These are phyloP conservation scores for Lactifluus subvellereus DNA, from an alignment of 768 basidiomycete genomes.

Conservation along the genomic window DNA sequence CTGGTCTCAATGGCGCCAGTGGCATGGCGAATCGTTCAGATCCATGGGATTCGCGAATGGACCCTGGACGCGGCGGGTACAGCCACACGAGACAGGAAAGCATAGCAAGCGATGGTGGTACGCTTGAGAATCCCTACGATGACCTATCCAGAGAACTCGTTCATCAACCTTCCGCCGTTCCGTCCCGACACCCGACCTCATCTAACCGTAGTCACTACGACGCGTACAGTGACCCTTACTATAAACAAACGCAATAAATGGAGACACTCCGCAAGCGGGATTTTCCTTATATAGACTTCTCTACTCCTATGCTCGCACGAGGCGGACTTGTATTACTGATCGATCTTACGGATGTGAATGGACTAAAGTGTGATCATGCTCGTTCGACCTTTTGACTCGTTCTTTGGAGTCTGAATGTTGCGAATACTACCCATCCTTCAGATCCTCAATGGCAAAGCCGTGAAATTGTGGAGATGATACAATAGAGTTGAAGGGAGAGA, in stretches of 20 bases:
- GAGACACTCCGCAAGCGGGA: not conserved
- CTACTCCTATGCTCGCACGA: not conserved
- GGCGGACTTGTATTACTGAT: not conserved
- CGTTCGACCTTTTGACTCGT: too few relatives aligned
- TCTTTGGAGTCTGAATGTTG: too few relatives aligned
- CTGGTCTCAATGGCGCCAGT: constrained; percentile 51
- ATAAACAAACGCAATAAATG: constrained; percentile 9
- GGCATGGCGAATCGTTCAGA: constrained; percentile 59
- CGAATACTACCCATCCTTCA: not conserved
- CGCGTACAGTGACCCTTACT: constrained; percentile 32
- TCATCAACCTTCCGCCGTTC: not conserved
- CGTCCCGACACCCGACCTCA: not conserved
- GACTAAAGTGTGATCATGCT: not conserved
- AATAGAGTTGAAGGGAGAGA: too few relatives aligned
- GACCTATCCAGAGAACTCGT: not conserved
- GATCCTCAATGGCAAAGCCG: too few relatives aligned
- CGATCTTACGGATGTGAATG: constrained; percentile 9
- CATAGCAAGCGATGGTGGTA: constrained; percentile 17
- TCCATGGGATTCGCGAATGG: constrained; percentile 59
- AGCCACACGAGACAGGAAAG: constrained; percentile 19
- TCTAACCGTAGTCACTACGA: not conserved
- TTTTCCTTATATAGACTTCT: not conserved
- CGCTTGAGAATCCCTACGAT: constrained; percentile 12
- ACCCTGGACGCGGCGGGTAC: constrained; percentile 24
- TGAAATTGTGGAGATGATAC: not conserved